Conservation (phyloP, 306 rosid species). For the Pyrus pyrifolia region DNA sequence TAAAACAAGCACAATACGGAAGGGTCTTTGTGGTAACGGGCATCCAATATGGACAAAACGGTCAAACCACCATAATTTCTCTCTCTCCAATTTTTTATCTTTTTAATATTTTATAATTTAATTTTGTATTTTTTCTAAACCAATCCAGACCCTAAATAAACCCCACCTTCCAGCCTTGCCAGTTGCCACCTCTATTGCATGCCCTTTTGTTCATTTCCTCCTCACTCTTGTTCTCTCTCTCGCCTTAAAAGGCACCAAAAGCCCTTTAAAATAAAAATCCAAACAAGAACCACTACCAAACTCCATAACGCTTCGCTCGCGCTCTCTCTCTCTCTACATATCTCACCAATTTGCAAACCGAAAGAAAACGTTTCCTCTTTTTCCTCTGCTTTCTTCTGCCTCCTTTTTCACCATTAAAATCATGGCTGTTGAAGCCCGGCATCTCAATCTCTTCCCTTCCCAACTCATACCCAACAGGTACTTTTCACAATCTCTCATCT, state of each 20-base stretch:
- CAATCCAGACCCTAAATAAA: conserved; percentile 52
- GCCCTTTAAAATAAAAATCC: conserved; percentile 14
- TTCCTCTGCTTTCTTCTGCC: not conserved
- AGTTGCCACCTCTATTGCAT: conserved; percentile 54
- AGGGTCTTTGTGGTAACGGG: conserved; percentile 27
- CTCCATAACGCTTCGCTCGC: not conserved
- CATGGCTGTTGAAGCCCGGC: conserved; percentile 92
- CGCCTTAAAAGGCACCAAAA: not conserved
- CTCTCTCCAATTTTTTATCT: not conserved
- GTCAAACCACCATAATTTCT: conserved; percentile 2
- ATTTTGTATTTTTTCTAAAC: conserved; percentile 15
- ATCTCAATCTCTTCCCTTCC: conserved; percentile 58
- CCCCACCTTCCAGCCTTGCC: conserved; percentile 52
- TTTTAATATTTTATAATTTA: no score
- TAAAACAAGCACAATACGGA: conserved; percentile 1
- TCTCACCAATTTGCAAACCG: not conserved
- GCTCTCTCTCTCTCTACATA: not conserved
- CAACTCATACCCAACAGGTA: conserved; percentile 62
- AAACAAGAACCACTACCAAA: conserved; percentile 13
- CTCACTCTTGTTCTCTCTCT: conserved; percentile 7
- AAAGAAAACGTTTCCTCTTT: not conserved
- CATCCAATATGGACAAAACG: conserved; percentile 35
- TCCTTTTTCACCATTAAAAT: not conserved
- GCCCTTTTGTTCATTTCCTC: conserved; percentile 37
- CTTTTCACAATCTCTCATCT: not conserved